Percentiles rank a stretch among this genome's conserved stretches.
phyloP scores from a whole-genome alignment of 2,329 filamentous ascomycete species.

The Pseudogymnoascus sp. region DNA sequence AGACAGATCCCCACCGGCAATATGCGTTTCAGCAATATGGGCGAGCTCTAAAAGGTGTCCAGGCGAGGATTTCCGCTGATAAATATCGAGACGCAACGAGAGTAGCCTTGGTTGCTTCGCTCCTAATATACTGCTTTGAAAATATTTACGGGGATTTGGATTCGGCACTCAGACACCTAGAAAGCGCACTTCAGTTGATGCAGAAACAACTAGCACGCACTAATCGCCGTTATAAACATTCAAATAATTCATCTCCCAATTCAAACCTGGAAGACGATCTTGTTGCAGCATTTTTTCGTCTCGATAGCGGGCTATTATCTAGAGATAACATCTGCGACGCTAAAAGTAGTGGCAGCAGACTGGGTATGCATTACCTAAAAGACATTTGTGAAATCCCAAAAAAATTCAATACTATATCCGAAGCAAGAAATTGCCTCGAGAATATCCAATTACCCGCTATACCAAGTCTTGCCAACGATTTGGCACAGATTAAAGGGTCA shows the following conservation, averaged over 20 bases:
- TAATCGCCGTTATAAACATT: neutral
- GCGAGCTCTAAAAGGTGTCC: slow-evolving; percentile 18
- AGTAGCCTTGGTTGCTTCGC: slow-evolving; percentile 19
- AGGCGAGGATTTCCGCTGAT: slow-evolving; percentile 10
- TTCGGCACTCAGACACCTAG: slow-evolving; percentile 12
- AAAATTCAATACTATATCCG: slow-evolving; percentile 12
- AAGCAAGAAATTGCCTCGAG: slow-evolving; percentile 16
- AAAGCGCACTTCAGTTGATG: neutral
- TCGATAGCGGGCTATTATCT: slow-evolving; percentile 14
- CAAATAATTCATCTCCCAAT: neutral
- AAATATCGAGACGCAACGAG: slow-evolving; percentile 16
- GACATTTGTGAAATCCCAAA: slow-evolving; percentile 13
- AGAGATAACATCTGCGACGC: slow-evolving; percentile 8
- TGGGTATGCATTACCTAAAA: slow-evolving; percentile 16
- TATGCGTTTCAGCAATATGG: slow-evolving; percentile 20
- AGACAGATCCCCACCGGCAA: slow-evolving; percentile 13
- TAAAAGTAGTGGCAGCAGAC: slow-evolving; percentile 10
- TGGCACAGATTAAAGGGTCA: neutral
- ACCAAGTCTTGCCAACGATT: slow-evolving; percentile 14
- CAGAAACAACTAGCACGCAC: neutral
- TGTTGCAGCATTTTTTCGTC: slow-evolving; percentile 18
- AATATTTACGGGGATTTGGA: slow-evolving; percentile 18
- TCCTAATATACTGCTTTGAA: slow-evolving; percentile 23
- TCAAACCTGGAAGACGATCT: slow-evolving; percentile 20
- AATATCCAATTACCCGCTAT: slow-evolving; percentile 15